Percentiles rank a stretch among this genome's conserved stretches.
Evolutionary conservation across 2,329 filamentous ascomycete genomes (phyloP).

Genomic region (Calycina marina): DNA sequence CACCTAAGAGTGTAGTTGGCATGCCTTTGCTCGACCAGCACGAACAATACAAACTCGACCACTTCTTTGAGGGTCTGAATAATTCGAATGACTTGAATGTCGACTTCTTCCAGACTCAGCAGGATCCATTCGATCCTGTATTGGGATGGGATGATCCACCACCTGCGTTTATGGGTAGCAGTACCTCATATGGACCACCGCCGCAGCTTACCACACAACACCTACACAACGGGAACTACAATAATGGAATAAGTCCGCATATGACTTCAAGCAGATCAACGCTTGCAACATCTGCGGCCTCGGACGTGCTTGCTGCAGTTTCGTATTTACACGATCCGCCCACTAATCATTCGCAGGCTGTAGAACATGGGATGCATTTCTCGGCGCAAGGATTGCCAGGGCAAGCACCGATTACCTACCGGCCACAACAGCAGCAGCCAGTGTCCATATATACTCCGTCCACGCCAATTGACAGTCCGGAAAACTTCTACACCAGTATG

Average conservation of each 20-base stretch:
- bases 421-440: slow-evolving; percentile 13
- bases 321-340: slow-evolving; percentile 32
- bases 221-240: slow-evolving; percentile 11
- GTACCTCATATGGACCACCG: slow-evolving; percentile 44
- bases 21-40: slow-evolving; percentile 48
- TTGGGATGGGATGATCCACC: slow-evolving; percentile 43
- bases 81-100: slow-evolving; percentile 35
- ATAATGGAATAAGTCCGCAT: slow-evolving; percentile 10
- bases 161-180: slow-evolving; percentile 49
- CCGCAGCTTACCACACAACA: slow-evolving; percentile 11
- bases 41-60: slow-evolving; percentile 41
- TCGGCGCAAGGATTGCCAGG: slow-evolving; percentile 8
- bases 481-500: slow-evolving; percentile 16
- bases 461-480: slow-evolving; percentile 11
- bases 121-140: slow-evolving; percentile 34
- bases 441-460: slow-evolving; percentile 4
- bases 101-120: slow-evolving; percentile 28
- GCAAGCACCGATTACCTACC: too few relatives aligned
- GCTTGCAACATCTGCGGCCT: slow-evolving; percentile 22
- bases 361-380: slow-evolving; percentile 11
- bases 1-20: slow-evolving; percentile 49
- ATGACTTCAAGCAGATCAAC: slow-evolving; percentile 6
- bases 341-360: slow-evolving; percentile 14
- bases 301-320: slow-evolving; percentile 46
- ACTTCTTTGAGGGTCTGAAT: slow-evolving; percentile 40